Conservation (phyloP, 495 filamentous ascomycete genomes). For the Lophiotrema nucula region DNA sequence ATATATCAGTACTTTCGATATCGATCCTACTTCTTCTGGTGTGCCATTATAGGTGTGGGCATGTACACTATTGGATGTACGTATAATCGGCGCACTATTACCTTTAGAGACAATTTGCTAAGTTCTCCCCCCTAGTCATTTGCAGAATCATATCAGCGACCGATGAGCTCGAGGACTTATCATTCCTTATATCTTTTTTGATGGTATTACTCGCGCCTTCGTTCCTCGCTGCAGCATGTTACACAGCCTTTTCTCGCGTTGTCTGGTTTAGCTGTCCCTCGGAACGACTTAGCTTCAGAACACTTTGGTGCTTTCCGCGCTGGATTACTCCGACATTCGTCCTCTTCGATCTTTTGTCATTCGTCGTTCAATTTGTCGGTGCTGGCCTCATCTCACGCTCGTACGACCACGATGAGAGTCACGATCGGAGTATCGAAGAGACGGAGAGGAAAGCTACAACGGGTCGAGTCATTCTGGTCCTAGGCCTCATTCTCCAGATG, state of each 20-base stretch:
- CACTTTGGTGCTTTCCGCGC: constrained; percentile 23
- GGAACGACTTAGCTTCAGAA: constrained; percentile 14
- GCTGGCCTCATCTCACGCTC: constrained; percentile 6
- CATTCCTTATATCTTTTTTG: constrained; percentile 24
- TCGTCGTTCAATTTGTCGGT: constrained; percentile 23
- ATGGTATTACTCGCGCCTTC: constrained; percentile 27
- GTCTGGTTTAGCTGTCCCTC: constrained; percentile 26
- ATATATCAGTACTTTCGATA: constrained; percentile 27
- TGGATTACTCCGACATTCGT: constrained; percentile 29
- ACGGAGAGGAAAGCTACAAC: constrained; percentile 15
- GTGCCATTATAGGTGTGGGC: constrained; percentile 9
- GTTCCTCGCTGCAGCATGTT: constrained; percentile 28
- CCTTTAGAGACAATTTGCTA: no score
- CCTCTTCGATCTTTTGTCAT: constrained; percentile 23
- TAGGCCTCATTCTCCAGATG: constrained; percentile 25
- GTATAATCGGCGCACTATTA: no score
- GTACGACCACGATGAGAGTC: constrained; percentile 14
- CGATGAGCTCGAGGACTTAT: constrained; percentile 16
- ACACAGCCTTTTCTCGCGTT: constrained; percentile 26
- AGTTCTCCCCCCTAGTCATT: no score
- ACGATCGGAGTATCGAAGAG: constrained; percentile 10
- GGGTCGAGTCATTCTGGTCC: constrained; percentile 20
- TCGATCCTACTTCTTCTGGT: constrained; percentile 31
- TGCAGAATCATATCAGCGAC: constrained; percentile 19
- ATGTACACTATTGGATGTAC: constrained; percentile 24